Conservation (phyloP, 768 basidiomycete species). For the Rhizopogon salebrosus region DNA sequence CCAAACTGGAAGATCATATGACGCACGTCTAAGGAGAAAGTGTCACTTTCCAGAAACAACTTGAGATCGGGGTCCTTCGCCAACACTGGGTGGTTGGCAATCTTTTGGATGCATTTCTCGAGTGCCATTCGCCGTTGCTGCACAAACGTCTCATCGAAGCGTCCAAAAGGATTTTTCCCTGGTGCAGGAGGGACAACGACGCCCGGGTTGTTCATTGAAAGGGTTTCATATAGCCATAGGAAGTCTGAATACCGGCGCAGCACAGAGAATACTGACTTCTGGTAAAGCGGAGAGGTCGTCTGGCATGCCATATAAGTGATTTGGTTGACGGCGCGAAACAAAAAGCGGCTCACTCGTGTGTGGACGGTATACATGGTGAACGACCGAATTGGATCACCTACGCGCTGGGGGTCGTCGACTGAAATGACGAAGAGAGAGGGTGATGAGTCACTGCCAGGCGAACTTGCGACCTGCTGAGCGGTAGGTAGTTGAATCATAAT, state of each 20-base stretch:
- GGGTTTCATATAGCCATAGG: slow-evolving; percentile 89
- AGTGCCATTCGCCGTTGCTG: slow-evolving; percentile 79
- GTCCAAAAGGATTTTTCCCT: slow-evolving; percentile 89
- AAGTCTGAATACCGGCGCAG: slow-evolving; percentile 98
- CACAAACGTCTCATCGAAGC: slow-evolving; percentile 91
- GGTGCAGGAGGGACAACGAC: slow-evolving; percentile 96
- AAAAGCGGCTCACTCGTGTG: slow-evolving; percentile 54
- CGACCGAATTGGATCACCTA: slow-evolving; percentile 91
- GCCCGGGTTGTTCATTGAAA: slow-evolving; percentile 89
- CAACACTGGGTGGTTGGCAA: slow-evolving; percentile 86
- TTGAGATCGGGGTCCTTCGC: slow-evolving; percentile 84
- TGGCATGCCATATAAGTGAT: slow-evolving; percentile 20
- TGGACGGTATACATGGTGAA: slow-evolving; percentile 98
- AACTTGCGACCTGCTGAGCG: slow-evolving; percentile 11
- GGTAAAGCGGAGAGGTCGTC: slow-evolving; percentile 84
- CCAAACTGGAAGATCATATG: not conserved
- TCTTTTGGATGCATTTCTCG: slow-evolving; percentile 90
- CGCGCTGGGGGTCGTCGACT: slow-evolving; percentile 95
- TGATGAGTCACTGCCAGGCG: slow-evolving; percentile 36
- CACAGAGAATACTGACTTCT: slow-evolving; percentile 84
- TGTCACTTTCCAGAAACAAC: slow-evolving; percentile 91
- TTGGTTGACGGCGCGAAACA: not conserved
- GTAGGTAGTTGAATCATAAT: not conserved
- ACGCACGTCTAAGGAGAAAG: slow-evolving; percentile 83
- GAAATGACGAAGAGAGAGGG: slow-evolving; percentile 78